Evolutionary conservation across 257 asterid genomes (phyloP), one percentile per base, ranked within the genome.

Genomic region (Parsonsia alboflavescens): DNA sequence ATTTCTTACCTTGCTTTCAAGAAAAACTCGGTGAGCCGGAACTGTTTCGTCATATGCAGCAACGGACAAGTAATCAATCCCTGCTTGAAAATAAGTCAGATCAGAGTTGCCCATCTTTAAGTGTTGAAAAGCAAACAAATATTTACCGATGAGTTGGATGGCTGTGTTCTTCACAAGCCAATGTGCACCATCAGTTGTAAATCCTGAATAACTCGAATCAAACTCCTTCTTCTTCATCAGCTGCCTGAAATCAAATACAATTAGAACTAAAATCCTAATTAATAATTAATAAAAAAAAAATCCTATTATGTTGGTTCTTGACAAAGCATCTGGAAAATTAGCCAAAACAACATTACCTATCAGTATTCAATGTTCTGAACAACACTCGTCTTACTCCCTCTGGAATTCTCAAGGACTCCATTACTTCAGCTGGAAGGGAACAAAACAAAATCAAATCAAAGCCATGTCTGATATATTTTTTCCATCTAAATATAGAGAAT

Each of bases 31-130:
- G 83, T 94, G 98, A 76, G 97, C 52, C 72, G 97, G 88, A 50
- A 86, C 73, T 78, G 84, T 64, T 75, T 92, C 93, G 64, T 73
- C 96, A 73, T 65, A 92, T 19, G 97, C 97, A 76, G 97, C 98
- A 83, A 92, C 97, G 1, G 98, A 94, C 84, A 94, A 80, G 90
- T 92, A 94, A 77, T 94, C 98, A 19, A 84, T 71, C 74, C 98
- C 98, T 94, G 71, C 84, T 79, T 26, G 77, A 16, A n/a, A 62
- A 3, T 46, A 26, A 48, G 26, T 30, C 21, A 58, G 19, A 39
- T 7, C 46, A 50, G 48, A 28, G 44, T 22, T 44, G 6, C 58
- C 24, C n/a, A 6, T 52, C 16, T 52, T 52, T 0, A 17, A 52
- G 57, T 16, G 17, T 52, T 52, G 15, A 2, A 13, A 50, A 10